Evolutionary conservation across 805 yeast species (phyloP).

Genomic region (Kodamaea neixiangensis): DNA sequence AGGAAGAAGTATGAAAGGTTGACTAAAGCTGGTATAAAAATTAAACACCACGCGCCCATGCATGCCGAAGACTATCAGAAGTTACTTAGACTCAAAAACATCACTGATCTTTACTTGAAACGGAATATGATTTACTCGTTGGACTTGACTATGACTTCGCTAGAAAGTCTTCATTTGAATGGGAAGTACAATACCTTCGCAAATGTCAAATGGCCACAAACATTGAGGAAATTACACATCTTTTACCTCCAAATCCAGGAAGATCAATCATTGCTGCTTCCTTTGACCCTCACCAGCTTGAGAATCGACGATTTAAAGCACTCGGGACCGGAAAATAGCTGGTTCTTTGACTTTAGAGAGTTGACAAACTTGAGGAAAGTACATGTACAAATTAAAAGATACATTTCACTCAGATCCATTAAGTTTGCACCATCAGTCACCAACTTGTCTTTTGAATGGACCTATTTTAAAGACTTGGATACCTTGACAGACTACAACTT

Average conservation of each 20-base stretch:
- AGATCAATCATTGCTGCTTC: background rate
- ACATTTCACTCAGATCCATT: background rate
- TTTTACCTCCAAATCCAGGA: background rate
- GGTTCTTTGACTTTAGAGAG: background rate
- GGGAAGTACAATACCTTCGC: background rate
- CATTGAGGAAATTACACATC: background rate
- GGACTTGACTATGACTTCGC: background rate
- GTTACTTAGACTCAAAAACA: background rate
- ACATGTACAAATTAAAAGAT: background rate
- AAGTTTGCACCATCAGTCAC: background rate
- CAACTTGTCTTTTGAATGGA: slow-evolving; percentile 1
- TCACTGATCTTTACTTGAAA: background rate
- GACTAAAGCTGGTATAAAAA: background rate
- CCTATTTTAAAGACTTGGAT: background rate
- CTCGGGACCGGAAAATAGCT: background rate
- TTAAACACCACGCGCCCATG: background rate
- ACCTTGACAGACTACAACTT: background rate
- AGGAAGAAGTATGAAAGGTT: background rate
- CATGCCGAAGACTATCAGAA: background rate
- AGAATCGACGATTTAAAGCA: slow-evolving; percentile 1
- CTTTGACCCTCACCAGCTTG: background rate
- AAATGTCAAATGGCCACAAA: background rate
- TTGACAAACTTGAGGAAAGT: background rate
- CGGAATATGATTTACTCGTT: background rate
- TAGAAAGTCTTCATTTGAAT: background rate